Evolutionary conservation across 768 basidiomycete species (phyloP).

Genomic region (Mycena albidolilacea): DNA sequence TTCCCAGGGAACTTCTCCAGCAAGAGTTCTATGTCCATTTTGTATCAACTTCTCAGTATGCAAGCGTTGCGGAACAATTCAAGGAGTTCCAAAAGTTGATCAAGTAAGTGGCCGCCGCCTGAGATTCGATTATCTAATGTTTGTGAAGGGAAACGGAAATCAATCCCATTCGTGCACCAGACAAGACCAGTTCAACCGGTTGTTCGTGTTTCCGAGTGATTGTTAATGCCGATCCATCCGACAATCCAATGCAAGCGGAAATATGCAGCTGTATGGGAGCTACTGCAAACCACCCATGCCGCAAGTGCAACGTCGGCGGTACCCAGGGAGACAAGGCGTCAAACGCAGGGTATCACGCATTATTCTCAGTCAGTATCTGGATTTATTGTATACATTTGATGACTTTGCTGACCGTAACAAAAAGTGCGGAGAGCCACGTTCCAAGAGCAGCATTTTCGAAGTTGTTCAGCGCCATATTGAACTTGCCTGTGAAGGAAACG

Average conservation of each 20-base stretch:
- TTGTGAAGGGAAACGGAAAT: constrained; percentile 21
- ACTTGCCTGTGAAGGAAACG: no score
- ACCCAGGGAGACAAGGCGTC: constrained; percentile 37
- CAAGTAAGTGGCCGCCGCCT: constrained; percentile 4
- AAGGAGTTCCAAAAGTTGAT: constrained; percentile 38
- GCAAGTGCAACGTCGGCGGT: constrained; percentile 41
- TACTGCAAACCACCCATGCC: constrained; percentile 40
- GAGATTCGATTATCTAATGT: neutral
- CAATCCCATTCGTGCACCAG: constrained; percentile 30
- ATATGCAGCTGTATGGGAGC: constrained; percentile 46
- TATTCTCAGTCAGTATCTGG: constrained; percentile 37
- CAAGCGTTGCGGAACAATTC: constrained; percentile 45
- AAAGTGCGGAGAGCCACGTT: no score
- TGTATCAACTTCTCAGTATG: constrained; percentile 46
- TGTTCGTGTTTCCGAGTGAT: constrained; percentile 28
- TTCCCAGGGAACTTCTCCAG: no score
- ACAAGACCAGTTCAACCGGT: constrained; percentile 28
- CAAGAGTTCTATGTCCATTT: constrained; percentile 30
- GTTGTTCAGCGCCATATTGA: no score
- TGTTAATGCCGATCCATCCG: constrained; percentile 31
- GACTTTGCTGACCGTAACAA: no score
- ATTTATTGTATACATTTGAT: no score
- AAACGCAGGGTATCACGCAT: constrained; percentile 40
- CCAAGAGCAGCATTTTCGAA: no score
- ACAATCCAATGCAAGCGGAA: constrained; percentile 49